These are phyloP conservation scores for Ceratopteris richardii DNA, from an alignment of 75 land plant genomes.

Conservation along the genomic window DNA sequence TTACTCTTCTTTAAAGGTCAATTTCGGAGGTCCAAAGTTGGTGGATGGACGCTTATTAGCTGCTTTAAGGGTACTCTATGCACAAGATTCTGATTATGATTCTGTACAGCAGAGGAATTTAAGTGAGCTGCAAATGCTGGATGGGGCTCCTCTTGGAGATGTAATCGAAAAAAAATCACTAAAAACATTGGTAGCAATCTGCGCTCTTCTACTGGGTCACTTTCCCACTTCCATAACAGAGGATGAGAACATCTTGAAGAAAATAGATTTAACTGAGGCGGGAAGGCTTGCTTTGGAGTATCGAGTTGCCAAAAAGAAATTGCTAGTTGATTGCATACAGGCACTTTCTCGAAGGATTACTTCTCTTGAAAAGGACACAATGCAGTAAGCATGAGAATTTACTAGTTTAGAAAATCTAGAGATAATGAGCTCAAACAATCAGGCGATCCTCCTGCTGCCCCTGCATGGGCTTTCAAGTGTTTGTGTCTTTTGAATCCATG, in stretches of 20 bases:
- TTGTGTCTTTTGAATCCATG: too few relatives aligned
- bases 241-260: slow-evolving; percentile 45
- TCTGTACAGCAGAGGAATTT: slow-evolving; percentile 26
- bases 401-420: too few relatives aligned
- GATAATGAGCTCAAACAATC: too few relatives aligned
- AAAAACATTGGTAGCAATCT: slow-evolving; percentile 60
- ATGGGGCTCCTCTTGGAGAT: slow-evolving; percentile 58
- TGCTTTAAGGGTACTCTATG: slow-evolving; percentile 64
- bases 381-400: too few relatives aligned
- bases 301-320: slow-evolving; percentile 63
- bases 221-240: slow-evolving; percentile 75
- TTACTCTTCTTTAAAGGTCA: slow-evolving; percentile 42
- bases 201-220: slow-evolving; percentile 56
- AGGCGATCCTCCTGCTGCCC: too few relatives aligned
- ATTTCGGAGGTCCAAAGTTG: slow-evolving; percentile 66
- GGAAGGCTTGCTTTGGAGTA: slow-evolving; percentile 50
- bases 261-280: slow-evolving; percentile 20
- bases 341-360: slow-evolving; percentile 24
- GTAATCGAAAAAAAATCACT: slow-evolving; percentile 42
- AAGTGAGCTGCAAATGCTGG: slow-evolving; percentile 32
- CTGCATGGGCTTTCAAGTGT: too few relatives aligned
- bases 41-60: slow-evolving; percentile 86
- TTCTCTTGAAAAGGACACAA: neutral
- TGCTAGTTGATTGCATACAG: slow-evolving; percentile 58
- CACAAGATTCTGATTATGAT: slow-evolving; percentile 22